These are phyloP conservation scores for Cladophialophora psammophila DNA, from an alignment of 2,329 filamentous ascomycete genomes.

Conservation along the genomic window DNA sequence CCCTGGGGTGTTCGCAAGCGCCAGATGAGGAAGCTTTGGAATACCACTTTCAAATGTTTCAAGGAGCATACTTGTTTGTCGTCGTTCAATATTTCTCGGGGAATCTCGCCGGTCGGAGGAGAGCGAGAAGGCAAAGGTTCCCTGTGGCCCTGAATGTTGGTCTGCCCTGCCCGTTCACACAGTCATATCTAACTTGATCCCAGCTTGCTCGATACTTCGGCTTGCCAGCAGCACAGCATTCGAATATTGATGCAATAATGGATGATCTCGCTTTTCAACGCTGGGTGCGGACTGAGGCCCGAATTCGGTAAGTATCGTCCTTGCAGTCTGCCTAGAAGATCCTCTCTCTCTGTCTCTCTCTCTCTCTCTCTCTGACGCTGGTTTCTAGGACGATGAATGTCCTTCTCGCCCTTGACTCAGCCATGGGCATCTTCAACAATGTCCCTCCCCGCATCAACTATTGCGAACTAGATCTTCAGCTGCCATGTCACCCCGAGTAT, in stretches of 20 bases:
- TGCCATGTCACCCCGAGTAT: conserved; percentile 52
- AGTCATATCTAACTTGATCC: conserved; percentile 6
- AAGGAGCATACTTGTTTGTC: conserved; percentile 53
- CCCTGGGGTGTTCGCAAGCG: conserved; percentile 44
- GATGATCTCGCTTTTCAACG: conserved; percentile 44
- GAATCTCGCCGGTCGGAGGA: conserved; percentile 48
- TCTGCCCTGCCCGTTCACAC: neutral
- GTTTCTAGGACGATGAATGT: conserved; percentile 49
- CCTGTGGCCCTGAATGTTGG: conserved; percentile 51
- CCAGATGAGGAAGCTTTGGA: conserved; percentile 43
- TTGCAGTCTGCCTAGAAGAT: neutral
- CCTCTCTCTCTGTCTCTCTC: neutral
- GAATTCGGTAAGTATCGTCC: conserved; percentile 48
- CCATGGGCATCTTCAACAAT: conserved; percentile 56
- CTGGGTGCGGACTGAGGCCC: conserved; percentile 55
- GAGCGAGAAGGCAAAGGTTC: conserved; percentile 54
- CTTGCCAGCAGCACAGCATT: conserved; percentile 50
- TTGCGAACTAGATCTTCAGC: conserved; percentile 53
- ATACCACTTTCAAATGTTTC: conserved; percentile 51
- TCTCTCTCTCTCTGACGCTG: conserved; percentile 12
- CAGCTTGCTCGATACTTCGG: conserved; percentile 51
- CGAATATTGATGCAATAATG: conserved; percentile 45
- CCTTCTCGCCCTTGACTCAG: conserved; percentile 53
- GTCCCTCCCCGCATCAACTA: conserved; percentile 52
- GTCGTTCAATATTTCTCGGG: conserved; percentile 56